phyloP scores from a whole-genome alignment of 2,329 filamentous ascomycete genomes.

The Talaromyces sp. region DNA sequence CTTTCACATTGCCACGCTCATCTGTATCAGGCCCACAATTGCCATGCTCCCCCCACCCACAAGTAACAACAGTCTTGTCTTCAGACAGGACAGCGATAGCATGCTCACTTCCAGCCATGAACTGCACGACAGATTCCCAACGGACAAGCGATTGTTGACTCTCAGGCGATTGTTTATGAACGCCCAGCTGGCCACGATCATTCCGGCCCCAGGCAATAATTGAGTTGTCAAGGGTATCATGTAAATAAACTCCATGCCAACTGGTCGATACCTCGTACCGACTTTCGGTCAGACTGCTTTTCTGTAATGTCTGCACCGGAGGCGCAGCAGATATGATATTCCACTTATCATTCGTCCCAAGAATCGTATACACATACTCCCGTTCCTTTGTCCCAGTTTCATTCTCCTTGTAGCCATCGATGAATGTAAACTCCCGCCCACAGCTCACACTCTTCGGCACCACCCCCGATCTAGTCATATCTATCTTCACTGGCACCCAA shows the following conservation, averaged over 20 bases:
- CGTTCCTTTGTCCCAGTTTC: not conserved
- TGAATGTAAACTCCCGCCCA: conserved; percentile 79
- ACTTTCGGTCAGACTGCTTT: not conserved
- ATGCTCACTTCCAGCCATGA: conserved; percentile 91
- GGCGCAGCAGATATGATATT: conserved; percentile 60
- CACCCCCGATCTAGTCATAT: conserved; percentile 31
- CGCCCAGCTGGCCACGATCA: conserved; percentile 78
- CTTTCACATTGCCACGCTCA: conserved; percentile 64
- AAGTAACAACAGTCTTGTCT: conserved; percentile 66
- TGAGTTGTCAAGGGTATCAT: conserved; percentile 55
- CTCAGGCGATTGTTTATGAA: conserved; percentile 51
- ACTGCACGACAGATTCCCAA: conserved; percentile 44
- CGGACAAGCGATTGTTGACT: not conserved
- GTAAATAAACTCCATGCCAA: conserved; percentile 77
- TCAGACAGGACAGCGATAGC: conserved; percentile 66
- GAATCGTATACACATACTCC: conserved; percentile 57
- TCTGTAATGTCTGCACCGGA: conserved; percentile 3
- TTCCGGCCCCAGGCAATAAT: conserved; percentile 76
- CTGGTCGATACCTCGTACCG: conserved; percentile 60
- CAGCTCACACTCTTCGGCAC: conserved; percentile 65
- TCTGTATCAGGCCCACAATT: conserved; percentile 76
- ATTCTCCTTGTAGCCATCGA: conserved; percentile 48
- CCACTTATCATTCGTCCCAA: conserved; percentile 73
- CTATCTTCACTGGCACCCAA: conserved; percentile 61
- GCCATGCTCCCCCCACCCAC: conserved; percentile 98